Percentiles rank a stretch among this genome's conserved stretches.
Evolutionary conservation across 768 basidiomycete genomes (phyloP).

Genomic region (Kwoniella dendrophila): DNA sequence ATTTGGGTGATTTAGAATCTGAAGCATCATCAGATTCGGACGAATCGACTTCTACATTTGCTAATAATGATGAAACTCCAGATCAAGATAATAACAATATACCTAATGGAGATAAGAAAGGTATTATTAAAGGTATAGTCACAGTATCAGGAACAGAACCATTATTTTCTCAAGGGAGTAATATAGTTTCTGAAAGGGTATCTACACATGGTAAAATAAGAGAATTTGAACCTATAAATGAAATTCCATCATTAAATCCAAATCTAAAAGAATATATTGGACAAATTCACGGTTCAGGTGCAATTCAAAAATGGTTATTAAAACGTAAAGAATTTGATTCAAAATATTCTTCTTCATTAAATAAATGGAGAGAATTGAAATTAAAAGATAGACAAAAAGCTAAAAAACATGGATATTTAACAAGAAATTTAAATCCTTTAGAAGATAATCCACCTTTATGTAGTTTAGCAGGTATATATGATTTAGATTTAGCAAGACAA

Average conservation of each 20-base stretch:
- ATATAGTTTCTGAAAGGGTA: constrained; percentile 49
- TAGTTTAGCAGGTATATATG: constrained; percentile 46
- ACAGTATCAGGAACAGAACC: constrained; percentile 44
- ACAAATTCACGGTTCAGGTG: constrained; percentile 49
- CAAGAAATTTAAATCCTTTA: constrained; percentile 43
- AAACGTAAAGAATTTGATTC: constrained; percentile 53
- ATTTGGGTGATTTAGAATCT: constrained; percentile 38
- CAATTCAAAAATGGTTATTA: constrained; percentile 54
- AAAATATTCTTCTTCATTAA: constrained; percentile 47
- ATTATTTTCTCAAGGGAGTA: constrained; percentile 15
- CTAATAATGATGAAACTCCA: neutral
- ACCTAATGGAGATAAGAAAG: constrained; percentile 12
- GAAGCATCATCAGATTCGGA: constrained; percentile 40
- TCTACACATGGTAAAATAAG: constrained; percentile 48
- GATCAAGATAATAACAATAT: too few relatives aligned
- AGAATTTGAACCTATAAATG: constrained; percentile 43
- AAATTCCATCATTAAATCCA: constrained; percentile 44
- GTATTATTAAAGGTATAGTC: constrained; percentile 17
- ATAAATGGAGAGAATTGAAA: constrained; percentile 43
- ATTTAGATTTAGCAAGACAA: constrained; percentile 39
- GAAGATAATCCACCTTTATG: constrained; percentile 52
- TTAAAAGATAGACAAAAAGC: constrained; percentile 46
- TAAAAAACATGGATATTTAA: constrained; percentile 50
- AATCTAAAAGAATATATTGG: constrained; percentile 45
- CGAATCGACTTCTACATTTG: constrained; percentile 12